Evolutionary conservation across 495 filamentous ascomycete genomes (phyloP).

Genomic region (Annulohypoxylon moriforme): DNA sequence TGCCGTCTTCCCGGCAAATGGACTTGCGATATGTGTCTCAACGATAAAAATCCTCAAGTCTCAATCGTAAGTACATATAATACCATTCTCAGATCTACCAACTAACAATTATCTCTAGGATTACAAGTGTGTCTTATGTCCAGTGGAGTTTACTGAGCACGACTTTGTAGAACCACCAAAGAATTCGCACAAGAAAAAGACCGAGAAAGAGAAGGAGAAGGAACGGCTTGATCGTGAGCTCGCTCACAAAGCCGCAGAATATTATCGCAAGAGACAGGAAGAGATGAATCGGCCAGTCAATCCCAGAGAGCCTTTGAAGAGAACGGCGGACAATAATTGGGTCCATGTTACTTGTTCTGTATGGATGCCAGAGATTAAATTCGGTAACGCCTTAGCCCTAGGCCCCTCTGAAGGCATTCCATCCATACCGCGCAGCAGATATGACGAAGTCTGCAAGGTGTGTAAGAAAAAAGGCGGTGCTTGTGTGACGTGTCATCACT

Average conservation of each 20-base stretch:
- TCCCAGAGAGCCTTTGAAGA: slow-evolving; percentile 92
- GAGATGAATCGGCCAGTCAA: slow-evolving; percentile 81
- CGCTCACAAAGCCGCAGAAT: slow-evolving; percentile 75
- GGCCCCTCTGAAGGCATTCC: slow-evolving; percentile 89
- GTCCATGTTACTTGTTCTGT: slow-evolving; percentile 95
- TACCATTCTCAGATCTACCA: not conserved
- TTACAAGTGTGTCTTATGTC: slow-evolving; percentile 93
- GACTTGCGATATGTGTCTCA: slow-evolving; percentile 95
- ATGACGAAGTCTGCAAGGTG: slow-evolving; percentile 82
- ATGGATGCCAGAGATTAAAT: slow-evolving; percentile 92
- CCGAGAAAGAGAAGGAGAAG: slow-evolving; percentile 88
- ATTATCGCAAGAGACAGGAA: slow-evolving; percentile 84
- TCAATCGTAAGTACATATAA: slow-evolving; percentile 73
- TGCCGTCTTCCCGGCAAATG: slow-evolving; percentile 80
- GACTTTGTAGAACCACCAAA: slow-evolving; percentile 88
- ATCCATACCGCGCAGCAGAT: slow-evolving; percentile 73
- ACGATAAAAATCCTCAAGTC: slow-evolving; percentile 86
- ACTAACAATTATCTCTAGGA: slow-evolving; percentile 61
- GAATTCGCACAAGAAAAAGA: slow-evolving; percentile 90
- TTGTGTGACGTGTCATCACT: slow-evolving; percentile 85
- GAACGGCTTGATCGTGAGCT: slow-evolving; percentile 86
- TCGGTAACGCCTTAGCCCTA: slow-evolving; percentile 81
- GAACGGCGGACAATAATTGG: slow-evolving; percentile 96
- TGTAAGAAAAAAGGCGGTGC: slow-evolving; percentile 80
- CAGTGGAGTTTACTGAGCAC: slow-evolving; percentile 77